Evolutionary conservation across 805 yeast species (phyloP), one percentile per base, ranked within the genome.

Genomic region (Ogataea allantospora): DNA sequence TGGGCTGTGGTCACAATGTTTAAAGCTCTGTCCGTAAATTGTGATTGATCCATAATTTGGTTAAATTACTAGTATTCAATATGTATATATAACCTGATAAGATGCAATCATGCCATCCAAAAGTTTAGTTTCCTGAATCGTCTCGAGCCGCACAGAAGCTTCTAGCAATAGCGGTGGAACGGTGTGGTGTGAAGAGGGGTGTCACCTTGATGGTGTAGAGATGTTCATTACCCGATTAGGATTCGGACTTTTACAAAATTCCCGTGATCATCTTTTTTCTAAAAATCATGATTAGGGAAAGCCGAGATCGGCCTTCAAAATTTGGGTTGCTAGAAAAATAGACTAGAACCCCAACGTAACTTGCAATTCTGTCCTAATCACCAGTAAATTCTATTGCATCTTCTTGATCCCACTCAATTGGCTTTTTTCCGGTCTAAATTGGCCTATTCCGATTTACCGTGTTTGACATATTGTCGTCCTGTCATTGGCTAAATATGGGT

Each of bases 21-120:
- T 53, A 88, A 76, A 29, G 97, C 98, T 62, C 93, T 85, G 62
- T 93, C 98, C 45, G 99, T 93, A 51, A 87, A 85, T 71, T 87
- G 89, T 42, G 89, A 63, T 53, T 76, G 76, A 57, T 78, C 83
- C 83, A 78, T 74, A 27, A 15, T 19, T 55, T 21, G 23, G n/a
- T n/a, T n/a, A n/a, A n/a, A n/a, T n/a, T n/a, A n/a, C n/a, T n/a
- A n/a, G n/a, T n/a, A n/a, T n/a, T n/a, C n/a, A n/a, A n/a, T n/a
- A n/a, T n/a, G n/a, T n/a, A n/a, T n/a, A n/a, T n/a, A n/a, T n/a
- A n/a, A n/a, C n/a, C n/a, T n/a, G n/a, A n/a, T n/a, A n/a, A n/a
- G n/a, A n/a, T n/a, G n/a, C n/a, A n/a, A n/a, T n/a, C n/a, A n/a
- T n/a, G n/a, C n/a, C n/a, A n/a, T n/a, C n/a, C n/a, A n/a, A n/a